Conservation (phyloP, 1,139 yeast genomes). For the Sugiyamaella castrensis region DNA sequence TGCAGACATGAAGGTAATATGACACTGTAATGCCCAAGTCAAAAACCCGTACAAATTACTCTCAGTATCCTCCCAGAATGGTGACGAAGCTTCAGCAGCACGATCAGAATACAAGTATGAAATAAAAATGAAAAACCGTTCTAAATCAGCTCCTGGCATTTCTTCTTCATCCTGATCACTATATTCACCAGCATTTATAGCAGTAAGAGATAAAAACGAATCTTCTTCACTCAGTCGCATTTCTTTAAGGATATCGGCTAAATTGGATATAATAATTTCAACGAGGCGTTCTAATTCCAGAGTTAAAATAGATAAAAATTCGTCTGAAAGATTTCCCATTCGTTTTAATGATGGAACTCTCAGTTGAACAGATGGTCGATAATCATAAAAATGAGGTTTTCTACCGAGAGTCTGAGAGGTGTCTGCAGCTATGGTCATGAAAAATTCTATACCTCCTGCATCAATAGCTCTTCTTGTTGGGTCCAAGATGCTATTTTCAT, state of each 20-base stretch:
- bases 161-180: constrained; percentile 28
- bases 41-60: constrained; percentile 70
- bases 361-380: constrained; percentile 63
- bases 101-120: constrained; percentile 67
- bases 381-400: constrained; percentile 46
- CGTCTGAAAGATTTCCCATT: constrained; percentile 22
- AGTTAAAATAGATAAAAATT: constrained; percentile 23
- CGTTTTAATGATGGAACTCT: constrained; percentile 33
- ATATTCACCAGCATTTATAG: constrained; percentile 25
- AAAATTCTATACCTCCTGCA: constrained; percentile 76
- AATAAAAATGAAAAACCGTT: constrained; percentile 77
- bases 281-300: constrained; percentile 44
- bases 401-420: constrained; percentile 42
- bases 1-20: constrained; percentile 79
- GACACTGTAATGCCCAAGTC: constrained; percentile 83
- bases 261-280: constrained; percentile 60
- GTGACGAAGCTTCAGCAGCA: constrained; percentile 50
- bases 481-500: constrained; percentile 44
- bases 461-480: constrained; percentile 53
- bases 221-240: constrained; percentile 89
- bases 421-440: constrained; percentile 70
- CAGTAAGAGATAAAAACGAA: constrained; percentile 50
- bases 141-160: constrained; percentile 74
- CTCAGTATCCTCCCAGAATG: constrained; percentile 73
- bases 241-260: constrained; percentile 76